Conservation (phyloP, 305 asterid species). For the Fraxinus baroniana region DNA sequence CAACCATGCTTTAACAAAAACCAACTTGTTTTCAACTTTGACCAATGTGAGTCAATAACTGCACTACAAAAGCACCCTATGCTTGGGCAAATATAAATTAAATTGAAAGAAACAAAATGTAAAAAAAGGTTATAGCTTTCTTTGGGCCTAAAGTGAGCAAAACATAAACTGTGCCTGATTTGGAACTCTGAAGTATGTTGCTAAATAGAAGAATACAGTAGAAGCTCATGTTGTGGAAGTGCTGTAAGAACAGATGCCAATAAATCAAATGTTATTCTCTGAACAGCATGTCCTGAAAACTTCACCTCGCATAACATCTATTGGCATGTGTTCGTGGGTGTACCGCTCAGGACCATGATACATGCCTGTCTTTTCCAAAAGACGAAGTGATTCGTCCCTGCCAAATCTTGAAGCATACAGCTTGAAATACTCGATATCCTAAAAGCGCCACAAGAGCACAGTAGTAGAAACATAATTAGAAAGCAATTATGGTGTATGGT, state of each 20-base stretch:
- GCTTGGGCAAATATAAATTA: neutral
- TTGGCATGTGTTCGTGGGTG: slow-evolving; percentile 79
- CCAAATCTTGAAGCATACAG: slow-evolving; percentile 83
- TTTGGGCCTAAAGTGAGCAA: neutral
- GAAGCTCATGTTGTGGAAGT: neutral
- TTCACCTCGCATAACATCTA: slow-evolving; percentile 89
- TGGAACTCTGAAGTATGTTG: neutral
- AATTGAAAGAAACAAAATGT: neutral
- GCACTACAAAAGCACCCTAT: neutral
- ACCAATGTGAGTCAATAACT: neutral
- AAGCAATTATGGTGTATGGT: neutral
- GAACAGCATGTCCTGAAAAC: slow-evolving; percentile 75
- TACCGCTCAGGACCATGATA: slow-evolving; percentile 85
- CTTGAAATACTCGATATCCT: slow-evolving; percentile 91
- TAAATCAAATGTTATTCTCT: slow-evolving; percentile 25
- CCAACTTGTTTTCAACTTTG: neutral
- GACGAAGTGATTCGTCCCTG: slow-evolving; percentile 76
- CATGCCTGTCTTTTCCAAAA: slow-evolving; percentile 84
- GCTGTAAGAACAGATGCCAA: neutral
- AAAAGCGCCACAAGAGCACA: slow-evolving; percentile 11
- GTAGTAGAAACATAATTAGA: slow-evolving; percentile 4
- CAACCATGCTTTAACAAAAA: neutral
- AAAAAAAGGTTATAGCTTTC: neutral
- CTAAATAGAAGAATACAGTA: neutral
- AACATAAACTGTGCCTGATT: neutral